Evolutionary conservation across 495 filamentous ascomycete species (phyloP), one percentile per base, ranked within the genome.

Genomic region (Tuber microsphaerosporum): DNA sequence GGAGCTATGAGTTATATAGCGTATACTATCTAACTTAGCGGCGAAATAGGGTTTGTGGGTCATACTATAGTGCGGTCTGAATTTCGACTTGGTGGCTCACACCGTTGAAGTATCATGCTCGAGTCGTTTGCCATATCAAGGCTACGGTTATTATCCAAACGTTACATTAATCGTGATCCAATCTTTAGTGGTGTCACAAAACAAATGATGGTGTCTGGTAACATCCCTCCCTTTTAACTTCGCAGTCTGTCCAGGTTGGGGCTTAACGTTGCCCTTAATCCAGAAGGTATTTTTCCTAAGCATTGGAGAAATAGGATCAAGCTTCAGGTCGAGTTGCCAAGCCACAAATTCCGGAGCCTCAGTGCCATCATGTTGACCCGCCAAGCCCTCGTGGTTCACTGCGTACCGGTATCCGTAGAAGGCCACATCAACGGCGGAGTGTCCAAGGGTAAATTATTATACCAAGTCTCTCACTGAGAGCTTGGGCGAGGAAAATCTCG

Each of bases 351-450:
- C 81, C 19, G 90, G 91, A 26, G 92, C 85, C 65, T 92, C 91
- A 16, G 89, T 92, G 80, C 92, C 92, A 84, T 93, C 91, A 77
- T 89, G 86, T 80, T 91, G 91, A 6, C 91, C 91, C 4, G 85
- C 78, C 48, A 92, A 75, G 37, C 76, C 26, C 72, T 80, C 68
- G 44, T 81, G 73, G 73, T 79, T 79, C 14, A 75, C 20, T 12
- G 80, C 82, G 34, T 83, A n/a, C n/a, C n/a, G n/a, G n/a, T n/a
- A 73, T 10, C 82, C 82, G 19, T 76, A 79, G n/a, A 82, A 44
- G 31, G 79, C 82, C 26, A 84, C 81, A 78, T 84, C 83, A 61
- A 76, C 77, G 69, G 73, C 83, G n/a, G 77, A 82, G 48, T 84
- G 83, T 17, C 83, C 83, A 20, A 65, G 69, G 14, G 82, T 83